Evolutionary conservation across 768 basidiomycete genomes (phyloP).

Genomic region (Agaricus bisporus): DNA sequence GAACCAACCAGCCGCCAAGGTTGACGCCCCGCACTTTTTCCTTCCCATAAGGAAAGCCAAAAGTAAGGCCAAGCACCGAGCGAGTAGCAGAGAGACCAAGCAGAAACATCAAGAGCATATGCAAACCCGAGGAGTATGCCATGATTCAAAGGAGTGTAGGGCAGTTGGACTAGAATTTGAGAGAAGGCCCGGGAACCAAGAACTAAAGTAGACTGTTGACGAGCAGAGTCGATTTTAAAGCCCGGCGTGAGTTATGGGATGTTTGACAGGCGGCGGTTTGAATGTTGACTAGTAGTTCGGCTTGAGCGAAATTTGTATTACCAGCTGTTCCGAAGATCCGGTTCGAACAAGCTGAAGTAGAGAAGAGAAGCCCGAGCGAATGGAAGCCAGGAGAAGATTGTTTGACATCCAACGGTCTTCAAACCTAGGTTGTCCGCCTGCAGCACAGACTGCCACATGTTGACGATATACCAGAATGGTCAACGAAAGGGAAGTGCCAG

Average conservation of each 20-base stretch:
- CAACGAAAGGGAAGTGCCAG: too few relatives aligned
- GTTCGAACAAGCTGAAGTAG: not conserved
- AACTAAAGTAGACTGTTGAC: not conserved
- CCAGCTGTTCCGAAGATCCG: not conserved
- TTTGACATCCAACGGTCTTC: too few relatives aligned
- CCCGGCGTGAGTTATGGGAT: not conserved
- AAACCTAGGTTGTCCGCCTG: too few relatives aligned
- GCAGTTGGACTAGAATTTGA: slow-evolving; percentile 4
- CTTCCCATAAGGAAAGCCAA: slow-evolving; percentile 65
- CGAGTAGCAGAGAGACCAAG: slow-evolving; percentile 17
- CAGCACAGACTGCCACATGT: too few relatives aligned
- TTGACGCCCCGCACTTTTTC: slow-evolving; percentile 77
- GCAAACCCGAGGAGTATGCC: not conserved
- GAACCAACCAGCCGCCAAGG: slow-evolving; percentile 58
- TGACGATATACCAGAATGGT: too few relatives aligned
- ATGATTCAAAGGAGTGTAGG: slow-evolving; percentile 5
- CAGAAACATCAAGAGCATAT: slow-evolving; percentile 9
- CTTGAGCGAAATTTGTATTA: not conserved
- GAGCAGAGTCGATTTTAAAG: too few relatives aligned
- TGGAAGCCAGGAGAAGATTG: too few relatives aligned
- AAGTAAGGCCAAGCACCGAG: slow-evolving; percentile 24
- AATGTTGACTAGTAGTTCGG: not conserved
- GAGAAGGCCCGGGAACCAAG: not conserved
- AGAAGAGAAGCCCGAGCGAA: not conserved
- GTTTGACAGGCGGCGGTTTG: not conserved